Evolutionary conservation across 192 early-diverging fungal species (phyloP), one percentile per base, ranked within the genome.

Genomic region (Coemansia sp.): DNA sequence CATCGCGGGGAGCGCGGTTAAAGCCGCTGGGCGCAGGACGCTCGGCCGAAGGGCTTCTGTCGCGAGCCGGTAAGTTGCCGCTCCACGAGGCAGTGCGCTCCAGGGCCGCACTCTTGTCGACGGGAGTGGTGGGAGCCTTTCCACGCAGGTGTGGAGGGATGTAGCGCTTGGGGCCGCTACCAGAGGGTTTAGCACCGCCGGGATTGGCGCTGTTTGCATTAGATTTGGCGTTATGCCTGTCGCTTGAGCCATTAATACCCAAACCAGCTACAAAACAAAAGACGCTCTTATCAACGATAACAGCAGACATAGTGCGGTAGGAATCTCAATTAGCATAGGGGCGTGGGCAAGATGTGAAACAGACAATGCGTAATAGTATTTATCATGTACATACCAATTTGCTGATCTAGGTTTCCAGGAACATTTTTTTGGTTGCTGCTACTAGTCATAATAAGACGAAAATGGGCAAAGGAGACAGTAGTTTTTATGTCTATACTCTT

Each of bases 121-220:
- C 84, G 62, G 56, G 73, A 66, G 67, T 75, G 59, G 77, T 76
- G 59, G 73, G 84, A 66, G 71, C 67, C 73, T 66, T 73, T 55
- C 68, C 80, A 74, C 89, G 85, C n/a, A 90, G 72, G 61, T 89
- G 87, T 65, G 89, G 89, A 60, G 89, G 89, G 48, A 90, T 77
- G 69, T 91, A 91, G 68, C 85, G 83, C 71, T 71, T 76, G 63
- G 68, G 60, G 34, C 72, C 50, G 32, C 65, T 22, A 33, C 48
- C 69, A 38, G 64, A 29, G 42, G 42, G 2, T n/a, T 22, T 49
- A 36, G 42, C 42, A 45, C 60, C 42, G 38, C 36, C 20, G 5
- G 20, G 20, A 32, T 51, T 56, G 18, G 29, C 56, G 52, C 28
- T 63, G 55, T 57, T 60, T 30, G 22, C 22, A 22, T 49, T 61